Evolutionary conservation across 371 early-diverging fungal genomes (phyloP).

Genomic region (Chytridium lagenaria): DNA sequence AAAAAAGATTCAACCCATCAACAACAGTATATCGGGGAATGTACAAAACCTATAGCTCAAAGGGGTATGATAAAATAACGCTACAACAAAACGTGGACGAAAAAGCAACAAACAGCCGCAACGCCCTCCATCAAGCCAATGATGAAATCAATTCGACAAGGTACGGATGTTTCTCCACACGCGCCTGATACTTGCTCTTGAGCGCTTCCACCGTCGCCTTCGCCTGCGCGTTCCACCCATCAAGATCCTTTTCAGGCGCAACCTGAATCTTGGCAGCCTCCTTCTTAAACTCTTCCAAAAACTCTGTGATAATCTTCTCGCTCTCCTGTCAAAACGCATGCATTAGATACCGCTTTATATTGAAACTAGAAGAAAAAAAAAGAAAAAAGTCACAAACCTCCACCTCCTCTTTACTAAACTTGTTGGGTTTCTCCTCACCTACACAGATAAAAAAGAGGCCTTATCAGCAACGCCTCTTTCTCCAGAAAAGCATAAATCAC

Average conservation of each 20-base stretch:
- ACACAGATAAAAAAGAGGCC: neutral
- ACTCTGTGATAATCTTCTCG: slow-evolving; percentile 53
- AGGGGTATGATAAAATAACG: no score
- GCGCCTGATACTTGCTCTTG: slow-evolving; percentile 28
- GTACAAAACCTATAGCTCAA: no score
- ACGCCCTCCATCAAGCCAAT: neutral
- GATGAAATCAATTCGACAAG: slow-evolving; percentile 9
- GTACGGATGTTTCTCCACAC: slow-evolving; percentile 24
- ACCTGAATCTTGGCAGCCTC: neutral
- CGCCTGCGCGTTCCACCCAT: slow-evolving; percentile 36
- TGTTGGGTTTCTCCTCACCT: slow-evolving; percentile 28
- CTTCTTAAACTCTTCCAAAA: slow-evolving; percentile 56
- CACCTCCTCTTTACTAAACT: slow-evolving; percentile 44
- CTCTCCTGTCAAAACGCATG: slow-evolving; percentile 52
- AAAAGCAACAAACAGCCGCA: no score
- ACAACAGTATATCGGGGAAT: no score
- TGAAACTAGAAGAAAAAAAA: no score
- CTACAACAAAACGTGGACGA: no score
- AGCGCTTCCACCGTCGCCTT: slow-evolving; percentile 44
- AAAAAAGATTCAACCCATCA: no score
- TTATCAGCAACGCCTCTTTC: no score
- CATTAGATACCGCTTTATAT: neutral
- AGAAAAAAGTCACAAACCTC: slow-evolving; percentile 41
- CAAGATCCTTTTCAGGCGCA: slow-evolving; percentile 38
- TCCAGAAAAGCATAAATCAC: neutral